These are phyloP conservation scores for Magnaporthales sp. DNA, from an alignment of 2,329 filamentous ascomycete genomes.

Conservation along the genomic window DNA sequence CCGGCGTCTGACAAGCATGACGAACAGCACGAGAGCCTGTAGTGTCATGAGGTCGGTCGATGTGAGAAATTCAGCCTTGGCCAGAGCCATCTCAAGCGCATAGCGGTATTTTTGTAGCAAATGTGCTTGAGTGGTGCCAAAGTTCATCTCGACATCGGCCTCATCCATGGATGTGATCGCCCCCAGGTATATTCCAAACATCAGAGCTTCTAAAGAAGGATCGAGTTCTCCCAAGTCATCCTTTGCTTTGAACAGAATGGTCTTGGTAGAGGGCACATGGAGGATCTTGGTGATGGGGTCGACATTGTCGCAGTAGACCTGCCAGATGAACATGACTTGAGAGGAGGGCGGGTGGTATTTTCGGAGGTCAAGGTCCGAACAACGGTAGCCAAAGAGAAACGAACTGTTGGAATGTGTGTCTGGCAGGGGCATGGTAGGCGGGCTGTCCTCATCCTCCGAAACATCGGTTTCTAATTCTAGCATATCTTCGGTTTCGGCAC, in stretches of 20 bases:
- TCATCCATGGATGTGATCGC: constrained; percentile 51
- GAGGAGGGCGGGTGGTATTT: constrained; percentile 56
- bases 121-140: constrained; percentile 37
- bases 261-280: constrained; percentile 59
- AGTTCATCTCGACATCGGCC: constrained; percentile 46
- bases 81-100: constrained; percentile 49
- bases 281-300: constrained; percentile 65
- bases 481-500: constrained; percentile 38
- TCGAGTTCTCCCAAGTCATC: constrained; percentile 49
- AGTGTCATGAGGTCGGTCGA: constrained; percentile 50
- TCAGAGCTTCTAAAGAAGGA: constrained; percentile 48
- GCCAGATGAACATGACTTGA: constrained; percentile 61
- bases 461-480: constrained; percentile 48
- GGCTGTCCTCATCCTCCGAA: constrained; percentile 47
- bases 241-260: constrained; percentile 51
- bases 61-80: constrained; percentile 52
- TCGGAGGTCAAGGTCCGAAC: constrained; percentile 57
- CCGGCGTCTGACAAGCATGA: constrained; percentile 42
- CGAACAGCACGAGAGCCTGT: constrained; percentile 53
- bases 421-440: constrained; percentile 31
- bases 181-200: constrained; percentile 54
- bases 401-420: constrained; percentile 49
- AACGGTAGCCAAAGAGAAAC: constrained; percentile 67
- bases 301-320: constrained; percentile 63
- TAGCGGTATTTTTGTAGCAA: constrained; percentile 40